Evolutionary conservation across 768 basidiomycete genomes (phyloP).

Genomic region (Hortiboletus flavorubellus): DNA sequence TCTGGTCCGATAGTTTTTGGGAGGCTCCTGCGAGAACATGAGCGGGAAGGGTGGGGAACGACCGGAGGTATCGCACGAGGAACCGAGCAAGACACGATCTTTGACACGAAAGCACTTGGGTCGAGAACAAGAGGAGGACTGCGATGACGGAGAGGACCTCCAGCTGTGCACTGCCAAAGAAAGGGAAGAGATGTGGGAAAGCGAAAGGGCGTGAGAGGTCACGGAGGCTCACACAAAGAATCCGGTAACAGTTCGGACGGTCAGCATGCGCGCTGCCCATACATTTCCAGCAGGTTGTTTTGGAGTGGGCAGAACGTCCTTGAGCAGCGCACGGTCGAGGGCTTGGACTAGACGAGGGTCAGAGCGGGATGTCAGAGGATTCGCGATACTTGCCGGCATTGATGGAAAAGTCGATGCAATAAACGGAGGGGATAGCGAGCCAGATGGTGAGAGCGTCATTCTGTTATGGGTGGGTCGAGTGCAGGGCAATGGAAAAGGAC

Average conservation of each 20-base stretch:
- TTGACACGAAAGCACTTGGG: conserved; percentile 63
- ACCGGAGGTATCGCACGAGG: conserved; percentile 21
- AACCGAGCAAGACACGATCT: conserved; percentile 67
- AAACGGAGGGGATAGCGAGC: conserved; percentile 71
- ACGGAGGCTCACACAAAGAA: conserved; percentile 73
- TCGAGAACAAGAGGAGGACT: conserved; percentile 57
- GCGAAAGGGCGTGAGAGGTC: background rate
- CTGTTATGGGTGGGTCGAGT: conserved; percentile 28
- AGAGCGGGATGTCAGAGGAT: background rate
- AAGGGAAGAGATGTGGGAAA: conserved; percentile 64
- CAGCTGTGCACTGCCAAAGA: conserved; percentile 76
- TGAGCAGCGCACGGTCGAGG: conserved; percentile 84
- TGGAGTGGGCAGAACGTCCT: conserved; percentile 74
- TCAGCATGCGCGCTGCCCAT: conserved; percentile 94
- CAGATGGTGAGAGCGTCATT: conserved; percentile 66
- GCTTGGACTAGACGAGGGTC: conserved; percentile 61
- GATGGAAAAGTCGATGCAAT: conserved; percentile 61
- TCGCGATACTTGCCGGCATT: conserved; percentile 40
- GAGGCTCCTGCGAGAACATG: conserved; percentile 12
- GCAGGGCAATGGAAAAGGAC: background rate
- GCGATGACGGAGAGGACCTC: conserved; percentile 79
- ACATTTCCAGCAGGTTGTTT: conserved; percentile 86
- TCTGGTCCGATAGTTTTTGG: conserved; percentile 38
- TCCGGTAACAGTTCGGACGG: conserved; percentile 79
- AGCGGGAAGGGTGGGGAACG: background rate